phyloP scores from a whole-genome alignment of 306 rosid species.

The Acacia melanoxylon region DNA sequence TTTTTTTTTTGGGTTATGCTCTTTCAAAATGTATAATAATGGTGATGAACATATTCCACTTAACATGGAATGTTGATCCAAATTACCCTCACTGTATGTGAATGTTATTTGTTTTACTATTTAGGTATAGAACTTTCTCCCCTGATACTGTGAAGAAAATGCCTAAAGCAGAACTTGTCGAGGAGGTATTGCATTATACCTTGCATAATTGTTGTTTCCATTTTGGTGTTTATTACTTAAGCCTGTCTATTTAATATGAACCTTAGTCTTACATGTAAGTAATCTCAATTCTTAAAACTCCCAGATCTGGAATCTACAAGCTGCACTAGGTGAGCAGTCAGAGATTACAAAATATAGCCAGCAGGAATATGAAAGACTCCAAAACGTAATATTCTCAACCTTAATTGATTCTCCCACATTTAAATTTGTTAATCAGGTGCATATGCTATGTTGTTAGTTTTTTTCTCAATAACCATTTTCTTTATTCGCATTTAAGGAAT shows the following conservation, averaged over 20 bases:
- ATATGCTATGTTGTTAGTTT: not conserved
- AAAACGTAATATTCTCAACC: conserved; percentile 47
- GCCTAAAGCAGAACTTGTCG: conserved; percentile 86
- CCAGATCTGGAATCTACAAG: conserved; percentile 93
- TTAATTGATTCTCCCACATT: not conserved
- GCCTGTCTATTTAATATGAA: conserved; percentile 6
- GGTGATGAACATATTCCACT: not conserved
- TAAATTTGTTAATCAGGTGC: not conserved
- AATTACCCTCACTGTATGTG: conserved; percentile 21
- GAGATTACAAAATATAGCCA: conserved; percentile 64
- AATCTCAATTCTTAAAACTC: conserved; percentile 22
- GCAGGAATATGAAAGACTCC: conserved; percentile 66
- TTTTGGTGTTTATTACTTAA: not conserved
- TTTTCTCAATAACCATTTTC: not conserved
- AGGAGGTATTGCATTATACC: conserved; percentile 58
- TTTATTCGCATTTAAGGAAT: not conserved
- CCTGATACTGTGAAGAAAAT: conserved; percentile 84
- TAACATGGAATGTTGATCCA: conserved; percentile 13
- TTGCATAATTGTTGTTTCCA: not conserved
- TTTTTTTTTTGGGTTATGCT: not conserved
- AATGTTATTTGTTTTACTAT: conserved; percentile 27
- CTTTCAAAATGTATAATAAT: not conserved
- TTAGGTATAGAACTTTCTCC: conserved; percentile 85
- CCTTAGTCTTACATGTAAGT: conserved; percentile 4
- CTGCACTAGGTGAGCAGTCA: conserved; percentile 86